Conservation (phyloP, 495 filamentous ascomycete genomes). For the Daldinia bambusicola region DNA sequence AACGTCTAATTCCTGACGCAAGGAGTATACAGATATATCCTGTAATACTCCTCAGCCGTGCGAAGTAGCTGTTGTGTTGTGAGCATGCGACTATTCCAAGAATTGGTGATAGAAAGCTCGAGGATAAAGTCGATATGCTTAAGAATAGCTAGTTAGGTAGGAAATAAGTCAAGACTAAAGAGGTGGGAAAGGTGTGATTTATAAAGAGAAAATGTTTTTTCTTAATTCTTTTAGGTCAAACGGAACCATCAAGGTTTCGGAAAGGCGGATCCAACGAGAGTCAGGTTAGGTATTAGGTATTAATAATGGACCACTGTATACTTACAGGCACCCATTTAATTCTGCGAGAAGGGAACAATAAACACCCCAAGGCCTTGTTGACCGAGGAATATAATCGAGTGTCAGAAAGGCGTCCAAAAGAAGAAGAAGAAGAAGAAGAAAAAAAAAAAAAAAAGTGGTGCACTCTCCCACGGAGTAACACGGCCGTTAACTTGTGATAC, state of each 20-base stretch:
- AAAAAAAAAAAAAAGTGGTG: no score
- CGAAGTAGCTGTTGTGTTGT: slow-evolving; percentile 49
- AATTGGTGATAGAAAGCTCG: slow-evolving; percentile 12
- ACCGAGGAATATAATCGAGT: slow-evolving; percentile 3
- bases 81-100: slow-evolving; percentile 46
- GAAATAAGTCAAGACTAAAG: slow-evolving; percentile 9
- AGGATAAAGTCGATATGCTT: background rate
- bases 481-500: no score
- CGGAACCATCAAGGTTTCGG: slow-evolving; percentile 26
- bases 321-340: background rate
- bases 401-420: no score
- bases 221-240: slow-evolving; percentile 1
- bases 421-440: no score
- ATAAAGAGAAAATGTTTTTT: slow-evolving; percentile 21
- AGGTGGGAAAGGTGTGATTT: slow-evolving; percentile 1
- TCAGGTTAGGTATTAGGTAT: slow-evolving; percentile 14
- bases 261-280: slow-evolving; percentile 12
- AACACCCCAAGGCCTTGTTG: background rate
- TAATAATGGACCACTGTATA: slow-evolving; percentile 26
- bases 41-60: slow-evolving; percentile 72
- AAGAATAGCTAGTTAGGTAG: background rate
- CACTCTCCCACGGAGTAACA: no score
- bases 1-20: slow-evolving; percentile 64
- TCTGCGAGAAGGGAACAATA: slow-evolving; percentile 5
- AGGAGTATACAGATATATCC: slow-evolving; percentile 68